Percentiles rank a stretch among this genome's conserved stretches.
Conservation (phyloP, 768 basidiomycete species). For the Xerocomus brunneocitrinus region DNA sequence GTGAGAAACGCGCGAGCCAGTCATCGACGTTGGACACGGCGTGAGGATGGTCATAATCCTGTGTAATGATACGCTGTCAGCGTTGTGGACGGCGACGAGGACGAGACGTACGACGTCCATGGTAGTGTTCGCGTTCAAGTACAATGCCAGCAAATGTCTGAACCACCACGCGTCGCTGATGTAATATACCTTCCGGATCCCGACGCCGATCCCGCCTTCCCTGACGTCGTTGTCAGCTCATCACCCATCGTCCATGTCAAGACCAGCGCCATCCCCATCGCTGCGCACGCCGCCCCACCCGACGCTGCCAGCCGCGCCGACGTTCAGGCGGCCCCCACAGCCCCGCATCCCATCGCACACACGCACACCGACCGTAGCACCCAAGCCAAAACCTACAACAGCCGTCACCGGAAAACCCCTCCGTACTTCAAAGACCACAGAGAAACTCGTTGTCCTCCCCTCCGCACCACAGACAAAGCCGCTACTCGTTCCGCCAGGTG, state of each 20-base stretch:
- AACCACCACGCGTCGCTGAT: not conserved
- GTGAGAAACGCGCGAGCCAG: constrained; percentile 45
- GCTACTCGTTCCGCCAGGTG: constrained; percentile 30
- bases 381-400: constrained; percentile 15
- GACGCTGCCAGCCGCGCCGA: constrained; percentile 19
- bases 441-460: constrained; percentile 86
- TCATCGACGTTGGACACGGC: constrained; percentile 15
- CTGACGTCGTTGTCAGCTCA: not conserved
- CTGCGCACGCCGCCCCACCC: constrained; percentile 19
- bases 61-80: not conserved
- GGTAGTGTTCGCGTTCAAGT: not conserved
- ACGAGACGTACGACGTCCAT: constrained; percentile 28
- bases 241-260: constrained; percentile 5
- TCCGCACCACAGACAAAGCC: constrained; percentile 87
- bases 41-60: constrained; percentile 15
- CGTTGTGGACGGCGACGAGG: not conserved
- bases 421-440: constrained; percentile 85
- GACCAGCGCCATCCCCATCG: not conserved
- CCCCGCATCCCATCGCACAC: constrained; percentile 16
- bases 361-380: constrained; percentile 6
- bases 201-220: not conserved
- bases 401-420: constrained; percentile 46
- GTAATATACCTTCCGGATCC: constrained; percentile 1
- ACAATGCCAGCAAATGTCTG: not conserved
- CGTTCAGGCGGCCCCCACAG: constrained; percentile 22